A percentile compares a stretch with the other conserved stretches of the same genome.
Evolutionary conservation across 2,329 filamentous ascomycete species (phyloP).

Genomic region (Sporothrix sp.): DNA sequence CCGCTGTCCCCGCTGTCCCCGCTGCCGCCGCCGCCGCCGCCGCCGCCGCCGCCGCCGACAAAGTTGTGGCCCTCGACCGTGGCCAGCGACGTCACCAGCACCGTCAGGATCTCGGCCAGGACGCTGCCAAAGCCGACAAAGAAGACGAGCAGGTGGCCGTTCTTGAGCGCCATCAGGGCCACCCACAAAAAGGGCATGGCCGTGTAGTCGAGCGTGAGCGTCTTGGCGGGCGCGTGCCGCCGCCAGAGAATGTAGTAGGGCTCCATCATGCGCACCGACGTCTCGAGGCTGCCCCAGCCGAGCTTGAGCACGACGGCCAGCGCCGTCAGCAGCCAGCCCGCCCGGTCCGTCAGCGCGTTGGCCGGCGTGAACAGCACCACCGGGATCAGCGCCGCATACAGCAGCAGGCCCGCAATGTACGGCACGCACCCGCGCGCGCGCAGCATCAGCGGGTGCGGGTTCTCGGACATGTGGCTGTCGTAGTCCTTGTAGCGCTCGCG

Average conservation of each 20-base stretch:
- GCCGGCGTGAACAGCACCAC: conserved; percentile 50
- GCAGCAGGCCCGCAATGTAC: conserved; percentile 47
- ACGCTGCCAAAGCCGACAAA: conserved; percentile 61
- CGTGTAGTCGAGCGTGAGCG: conserved; percentile 63
- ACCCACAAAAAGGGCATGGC: conserved; percentile 60
- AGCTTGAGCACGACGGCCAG: conserved; percentile 59
- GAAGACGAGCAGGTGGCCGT: conserved; percentile 55
- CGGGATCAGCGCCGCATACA: conserved; percentile 50
- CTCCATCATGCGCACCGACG: conserved; percentile 61
- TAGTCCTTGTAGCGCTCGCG: conserved; percentile 32
- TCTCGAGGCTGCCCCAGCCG: conserved; percentile 59
- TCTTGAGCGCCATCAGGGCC: conserved; percentile 50
- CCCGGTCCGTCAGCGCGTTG: conserved; percentile 46
- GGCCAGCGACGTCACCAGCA: conserved; percentile 56
- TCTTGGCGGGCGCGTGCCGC: conserved; percentile 54
- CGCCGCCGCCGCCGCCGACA: conserved; percentile 13
- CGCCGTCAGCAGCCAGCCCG: conserved; percentile 56
- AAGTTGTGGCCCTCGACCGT: conserved; percentile 56
- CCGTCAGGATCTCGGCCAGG: conserved; percentile 62
- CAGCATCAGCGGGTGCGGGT: conserved; percentile 61
- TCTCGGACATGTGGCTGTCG: conserved; percentile 40
- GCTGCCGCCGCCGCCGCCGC: conserved; percentile 6
- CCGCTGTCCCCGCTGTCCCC: conserved; percentile 40
- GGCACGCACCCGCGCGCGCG: conserved; percentile 49
- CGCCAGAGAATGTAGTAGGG: conserved; percentile 62